Conservation (phyloP, 1,284 basidiomycete species). For the Puccinia novopanici region DNA sequence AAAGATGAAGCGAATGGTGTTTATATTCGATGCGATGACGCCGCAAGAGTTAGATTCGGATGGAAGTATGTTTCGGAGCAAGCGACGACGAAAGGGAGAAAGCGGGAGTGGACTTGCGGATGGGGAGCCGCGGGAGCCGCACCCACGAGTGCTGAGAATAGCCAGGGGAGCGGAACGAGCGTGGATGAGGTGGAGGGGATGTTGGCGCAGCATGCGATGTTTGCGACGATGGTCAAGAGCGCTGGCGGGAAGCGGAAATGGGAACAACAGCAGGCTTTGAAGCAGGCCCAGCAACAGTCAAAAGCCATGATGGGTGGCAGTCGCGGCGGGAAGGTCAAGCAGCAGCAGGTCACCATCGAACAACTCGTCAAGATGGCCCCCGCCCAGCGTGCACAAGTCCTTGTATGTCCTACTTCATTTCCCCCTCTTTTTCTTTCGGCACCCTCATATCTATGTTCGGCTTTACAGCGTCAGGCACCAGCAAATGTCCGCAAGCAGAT, state of each 20-base stretch:
- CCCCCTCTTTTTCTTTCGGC: neutral
- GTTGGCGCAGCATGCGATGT: conserved; percentile 91
- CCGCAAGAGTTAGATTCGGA: conserved; percentile 92
- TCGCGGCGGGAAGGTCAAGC: conserved; percentile 34
- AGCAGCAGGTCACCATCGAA: conserved; percentile 48
- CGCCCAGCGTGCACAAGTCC: conserved; percentile 42
- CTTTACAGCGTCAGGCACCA: conserved; percentile 36
- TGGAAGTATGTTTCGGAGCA: conserved; percentile 70
- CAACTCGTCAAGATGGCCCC: conserved; percentile 49
- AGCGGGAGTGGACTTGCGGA: conserved; percentile 33
- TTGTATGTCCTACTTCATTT: conserved; percentile 4
- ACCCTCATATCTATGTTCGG: neutral
- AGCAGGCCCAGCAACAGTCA: conserved; percentile 40
- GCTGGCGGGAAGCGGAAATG: conserved; percentile 95
- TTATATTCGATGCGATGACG: conserved; percentile 98
- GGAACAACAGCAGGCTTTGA: conserved; percentile 56
- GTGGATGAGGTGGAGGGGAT: conserved; percentile 96
- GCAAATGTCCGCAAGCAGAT: conserved; percentile 46
- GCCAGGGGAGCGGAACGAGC: conserved; percentile 93
- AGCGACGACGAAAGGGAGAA: conserved; percentile 44
- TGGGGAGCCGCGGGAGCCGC: conserved; percentile 58
- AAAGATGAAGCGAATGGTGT: conserved; percentile 97
- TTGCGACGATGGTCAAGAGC: conserved; percentile 95
- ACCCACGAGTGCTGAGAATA: conserved; percentile 82
- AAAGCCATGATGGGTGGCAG: conserved; percentile 30